Conservation (phyloP, 768 basidiomycete species). For the Gautieria morchelliformis region DNA sequence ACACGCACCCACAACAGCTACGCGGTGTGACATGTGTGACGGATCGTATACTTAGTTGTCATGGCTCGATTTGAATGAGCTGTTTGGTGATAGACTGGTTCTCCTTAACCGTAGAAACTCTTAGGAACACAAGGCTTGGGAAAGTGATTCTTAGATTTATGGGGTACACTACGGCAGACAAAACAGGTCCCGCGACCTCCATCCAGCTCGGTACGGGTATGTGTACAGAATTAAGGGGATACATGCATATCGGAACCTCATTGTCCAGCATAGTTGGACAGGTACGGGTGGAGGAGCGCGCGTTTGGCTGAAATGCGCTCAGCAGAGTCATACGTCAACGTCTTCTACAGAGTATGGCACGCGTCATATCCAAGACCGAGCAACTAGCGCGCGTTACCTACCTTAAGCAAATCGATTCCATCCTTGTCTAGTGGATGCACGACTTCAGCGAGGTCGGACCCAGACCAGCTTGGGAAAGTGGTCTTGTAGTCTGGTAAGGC, state of each 20-base stretch:
- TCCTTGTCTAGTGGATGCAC: constrained; percentile 65
- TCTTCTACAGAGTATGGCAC: constrained; percentile 30
- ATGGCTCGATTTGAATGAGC: no score
- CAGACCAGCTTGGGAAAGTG: constrained; percentile 92
- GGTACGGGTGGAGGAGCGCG: constrained; percentile 40
- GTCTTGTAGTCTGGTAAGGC: constrained; percentile 90
- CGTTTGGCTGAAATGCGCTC: constrained; percentile 83
- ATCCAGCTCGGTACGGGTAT: not conserved
- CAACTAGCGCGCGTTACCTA: constrained; percentile 19
- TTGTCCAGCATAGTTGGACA: constrained; percentile 33
- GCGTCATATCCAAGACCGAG: constrained; percentile 7
- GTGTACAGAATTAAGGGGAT: constrained; percentile 1
- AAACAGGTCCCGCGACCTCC: not conserved
- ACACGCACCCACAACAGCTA: not conserved
- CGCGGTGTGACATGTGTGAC: not conserved
- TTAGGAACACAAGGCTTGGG: not conserved
- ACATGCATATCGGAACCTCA: not conserved
- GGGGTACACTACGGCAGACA: not conserved
- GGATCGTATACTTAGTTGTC: not conserved
- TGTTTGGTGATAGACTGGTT: no score
- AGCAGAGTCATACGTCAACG: constrained; percentile 80
- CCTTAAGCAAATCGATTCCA: constrained; percentile 77
- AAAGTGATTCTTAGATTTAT: not conserved
- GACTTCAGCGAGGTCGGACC: constrained; percentile 55
- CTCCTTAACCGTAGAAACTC: no score